Evolutionary conservation across 2,329 filamentous ascomycete species (phyloP).

Genomic region (Leptographium lundbergii): DNA sequence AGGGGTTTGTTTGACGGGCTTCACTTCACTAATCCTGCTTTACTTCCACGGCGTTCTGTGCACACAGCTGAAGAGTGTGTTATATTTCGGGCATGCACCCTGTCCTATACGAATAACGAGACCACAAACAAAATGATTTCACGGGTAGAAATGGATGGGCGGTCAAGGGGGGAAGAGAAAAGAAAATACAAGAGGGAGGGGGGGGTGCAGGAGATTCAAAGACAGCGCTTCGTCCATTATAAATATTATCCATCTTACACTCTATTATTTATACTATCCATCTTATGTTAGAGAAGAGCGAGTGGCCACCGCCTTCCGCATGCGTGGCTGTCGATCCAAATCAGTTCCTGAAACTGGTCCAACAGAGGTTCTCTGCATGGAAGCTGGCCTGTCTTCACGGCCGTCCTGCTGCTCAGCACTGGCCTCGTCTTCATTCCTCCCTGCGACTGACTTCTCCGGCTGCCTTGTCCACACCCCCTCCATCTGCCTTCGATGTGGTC

Average conservation of each 20-base stretch:
- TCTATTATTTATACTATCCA: background rate
- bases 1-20: background rate
- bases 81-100: background rate
- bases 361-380: too few relatives aligned
- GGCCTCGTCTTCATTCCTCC: too few relatives aligned
- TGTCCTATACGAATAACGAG: background rate
- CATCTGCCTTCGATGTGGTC: too few relatives aligned
- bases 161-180: background rate
- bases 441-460: too few relatives aligned
- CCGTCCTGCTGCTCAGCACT: too few relatives aligned
- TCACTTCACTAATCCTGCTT: background rate
- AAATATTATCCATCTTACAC: background rate
- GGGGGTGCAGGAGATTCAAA: background rate
- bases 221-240: background rate
- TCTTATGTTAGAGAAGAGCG: background rate
- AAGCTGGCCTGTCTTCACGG: too few relatives aligned
- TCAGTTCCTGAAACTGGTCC: too few relatives aligned
- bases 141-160: background rate
- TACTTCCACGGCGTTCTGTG: background rate
- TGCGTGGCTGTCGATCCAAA: too few relatives aligned
- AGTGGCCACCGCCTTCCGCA: too few relatives aligned
- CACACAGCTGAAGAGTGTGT: background rate
- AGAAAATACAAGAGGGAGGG: background rate
- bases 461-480: too few relatives aligned
- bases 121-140: background rate